phyloP scores from a whole-genome alignment of 495 filamentous ascomycete species.

The Aspergillus sparsus region DNA sequence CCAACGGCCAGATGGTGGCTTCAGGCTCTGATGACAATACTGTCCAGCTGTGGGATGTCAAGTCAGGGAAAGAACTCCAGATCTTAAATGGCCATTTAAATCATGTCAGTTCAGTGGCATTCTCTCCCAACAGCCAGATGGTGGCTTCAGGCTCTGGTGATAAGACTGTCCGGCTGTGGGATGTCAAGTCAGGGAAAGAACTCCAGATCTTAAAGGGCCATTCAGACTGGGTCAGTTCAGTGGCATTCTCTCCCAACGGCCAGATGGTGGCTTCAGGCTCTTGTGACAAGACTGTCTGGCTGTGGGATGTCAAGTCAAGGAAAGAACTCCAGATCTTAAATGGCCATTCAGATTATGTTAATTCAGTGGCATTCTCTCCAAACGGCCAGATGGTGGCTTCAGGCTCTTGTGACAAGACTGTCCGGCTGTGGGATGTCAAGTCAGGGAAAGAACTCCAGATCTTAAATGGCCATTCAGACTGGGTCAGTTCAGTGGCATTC shows the following conservation, averaged over 20 bases:
- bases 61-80: conserved; percentile 14
- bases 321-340: too few species aligned
- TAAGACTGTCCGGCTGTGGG: conserved; percentile 37
- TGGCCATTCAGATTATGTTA: too few species aligned
- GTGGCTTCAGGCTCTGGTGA: conserved; percentile 29
- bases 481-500: too few species aligned
- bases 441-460: not conserved
- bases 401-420: conserved; percentile 16
- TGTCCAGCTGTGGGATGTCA: conserved; percentile 35
- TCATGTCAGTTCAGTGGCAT: conserved; percentile 1
- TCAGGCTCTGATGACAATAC: conserved; percentile 30
- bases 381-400: conserved; percentile 18
- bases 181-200: conserved; percentile 17
- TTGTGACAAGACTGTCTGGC: not conserved
- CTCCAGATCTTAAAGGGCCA: conserved; percentile 10
- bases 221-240: not conserved
- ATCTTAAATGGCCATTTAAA: conserved; percentile 7
- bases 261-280: conserved; percentile 19
- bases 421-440: conserved; percentile 1
- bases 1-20: conserved; percentile 25
- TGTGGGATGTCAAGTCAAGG: not conserved
- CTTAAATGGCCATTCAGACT: too few species aligned
- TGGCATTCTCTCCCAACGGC: conserved; percentile 19
- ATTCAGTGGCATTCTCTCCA: conserved; percentile 6
- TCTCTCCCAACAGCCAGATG: conserved; percentile 21